Evolutionary conservation across 306 rosid species (phyloP).

Genomic region (Delonix regia): DNA sequence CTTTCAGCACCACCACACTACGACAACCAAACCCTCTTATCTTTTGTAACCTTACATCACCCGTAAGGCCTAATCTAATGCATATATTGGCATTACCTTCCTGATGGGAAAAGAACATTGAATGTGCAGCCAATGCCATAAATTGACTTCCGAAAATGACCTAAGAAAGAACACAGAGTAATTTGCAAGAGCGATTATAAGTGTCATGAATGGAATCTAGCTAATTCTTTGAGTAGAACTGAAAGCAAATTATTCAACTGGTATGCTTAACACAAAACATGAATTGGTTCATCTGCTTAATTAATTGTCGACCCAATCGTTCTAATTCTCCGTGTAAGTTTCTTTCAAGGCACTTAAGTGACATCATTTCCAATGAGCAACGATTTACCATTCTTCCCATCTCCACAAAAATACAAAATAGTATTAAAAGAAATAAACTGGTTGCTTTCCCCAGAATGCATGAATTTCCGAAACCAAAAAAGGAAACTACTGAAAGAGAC

Average conservation of each 20-base stretch:
- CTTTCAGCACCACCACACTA: conserved; percentile 43
- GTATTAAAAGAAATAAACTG: not conserved
- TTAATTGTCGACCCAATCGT: not conserved
- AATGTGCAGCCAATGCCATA: conserved; percentile 49
- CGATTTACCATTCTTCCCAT: not conserved
- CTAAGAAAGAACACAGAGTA: conserved; percentile 23
- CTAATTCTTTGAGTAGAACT: not conserved
- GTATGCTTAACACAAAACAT: not conserved
- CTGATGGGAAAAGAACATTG: conserved; percentile 43
- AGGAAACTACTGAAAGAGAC: not conserved
- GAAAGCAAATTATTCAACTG: not conserved
- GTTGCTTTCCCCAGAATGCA: not conserved
- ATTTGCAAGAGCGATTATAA: conserved; percentile 7
- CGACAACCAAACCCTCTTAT: conserved; percentile 44
- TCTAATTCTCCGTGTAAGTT: not conserved
- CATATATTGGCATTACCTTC: conserved; percentile 36
- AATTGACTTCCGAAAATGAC: conserved; percentile 36
- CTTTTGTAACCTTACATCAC: conserved; percentile 42
- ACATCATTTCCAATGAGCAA: not conserved
- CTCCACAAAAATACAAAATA: not conserved
- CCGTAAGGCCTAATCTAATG: conserved; percentile 40
- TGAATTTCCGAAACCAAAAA: not conserved
- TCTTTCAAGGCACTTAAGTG: not conserved
- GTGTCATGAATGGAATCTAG: not conserved
- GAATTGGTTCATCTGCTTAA: not conserved